Evolutionary conservation across 2,329 filamentous ascomycete species (phyloP).

Genomic region (Neocatenulostroma microsporum): DNA sequence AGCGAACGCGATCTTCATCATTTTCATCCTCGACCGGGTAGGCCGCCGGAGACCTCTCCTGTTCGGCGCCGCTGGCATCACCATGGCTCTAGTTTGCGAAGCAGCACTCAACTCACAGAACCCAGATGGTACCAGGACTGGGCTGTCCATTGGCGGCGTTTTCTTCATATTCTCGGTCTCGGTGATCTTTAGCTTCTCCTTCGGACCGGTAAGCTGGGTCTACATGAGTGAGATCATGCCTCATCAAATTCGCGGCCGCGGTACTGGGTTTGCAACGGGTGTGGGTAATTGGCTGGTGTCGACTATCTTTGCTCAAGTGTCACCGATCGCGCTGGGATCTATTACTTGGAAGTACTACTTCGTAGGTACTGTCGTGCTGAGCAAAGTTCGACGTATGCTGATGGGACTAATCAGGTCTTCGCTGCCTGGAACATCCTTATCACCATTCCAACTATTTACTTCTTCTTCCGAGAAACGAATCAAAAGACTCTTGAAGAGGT

Average conservation of each 20-base stretch:
- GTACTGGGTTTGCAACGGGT: conserved; percentile 51
- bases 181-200: conserved; percentile 52
- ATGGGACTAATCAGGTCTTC: conserved; percentile 53
- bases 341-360: conserved; percentile 27
- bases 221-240: conserved; percentile 62
- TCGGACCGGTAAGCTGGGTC: conserved; percentile 54
- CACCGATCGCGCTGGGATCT: conserved; percentile 43
- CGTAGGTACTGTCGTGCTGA: conserved; percentile 37
- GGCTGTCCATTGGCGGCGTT: conserved; percentile 53
- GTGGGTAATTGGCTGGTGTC: conserved; percentile 54
- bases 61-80: conserved; percentile 48
- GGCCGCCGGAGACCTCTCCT: conserved; percentile 47
- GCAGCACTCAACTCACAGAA: conserved; percentile 50
- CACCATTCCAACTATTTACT: conserved; percentile 41
- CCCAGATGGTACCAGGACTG: conserved; percentile 33
- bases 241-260: conserved; percentile 55
- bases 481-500: conserved; percentile 51
- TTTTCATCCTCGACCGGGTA: conserved; percentile 49
- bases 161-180: conserved; percentile 58
- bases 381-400: conserved; percentile 14
- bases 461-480: conserved; percentile 50
- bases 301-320: conserved; percentile 53
- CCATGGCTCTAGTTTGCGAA: conserved; percentile 52
- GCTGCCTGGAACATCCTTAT: conserved; percentile 43
- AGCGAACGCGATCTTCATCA: conserved; percentile 53